Base-by-base conservation (phyloP, 441 rosid genomes). In the Euphorbia celastroides region DNA sequence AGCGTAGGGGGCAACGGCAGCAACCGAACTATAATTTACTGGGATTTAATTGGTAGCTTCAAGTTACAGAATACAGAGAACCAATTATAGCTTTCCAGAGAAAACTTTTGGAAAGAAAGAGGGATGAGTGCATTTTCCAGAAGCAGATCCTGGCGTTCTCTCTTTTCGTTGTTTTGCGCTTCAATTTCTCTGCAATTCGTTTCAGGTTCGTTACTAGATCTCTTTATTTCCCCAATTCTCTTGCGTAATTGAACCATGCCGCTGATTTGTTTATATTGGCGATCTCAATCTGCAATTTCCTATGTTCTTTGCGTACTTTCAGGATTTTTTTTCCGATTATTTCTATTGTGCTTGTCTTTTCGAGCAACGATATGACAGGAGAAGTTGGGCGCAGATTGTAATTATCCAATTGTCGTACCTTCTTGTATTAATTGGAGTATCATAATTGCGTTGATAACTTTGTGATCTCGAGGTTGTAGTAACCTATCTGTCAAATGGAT, bases 151-250 rank as follows among this genome's bases (percentile, higher is more conserved):
- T 72, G 48, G 58, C 62, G 44, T 26, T 62, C 7, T 63, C 63
- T 88, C 2, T 69, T 81, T 19, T 32, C 88, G 2, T 68, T 81
- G 20, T 60, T 90, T 14, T 71, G 82, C 75, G 78, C 79, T 65
- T 80, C 83, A 42, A 54, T 88, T 75, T 72, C 50, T 75, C 80
- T 86, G 2, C 94, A 81, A 63, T 77, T 82, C 64, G 26, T 83
- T 72, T 67, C 87, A 81, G 98, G 98, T 88, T 79, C 62, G 74
- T 55, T 70, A 27, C 67, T 71, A 50, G 70, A 65, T 61, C 61
- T 27, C 16, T 51, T n/a, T 28, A 11, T 54, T 0, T 25, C 28
- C 20, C 61, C 11, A 23, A 8, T 54, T 54, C 58, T 23, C 28
- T 13, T 30, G 60, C 5, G 5, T 26, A n/a, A 50, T 50, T n/a